Evolutionary conservation across 257 asterid species (phyloP), one percentile per base, ranked within the genome.

Genomic region (Jaltomata sinuosa): DNA sequence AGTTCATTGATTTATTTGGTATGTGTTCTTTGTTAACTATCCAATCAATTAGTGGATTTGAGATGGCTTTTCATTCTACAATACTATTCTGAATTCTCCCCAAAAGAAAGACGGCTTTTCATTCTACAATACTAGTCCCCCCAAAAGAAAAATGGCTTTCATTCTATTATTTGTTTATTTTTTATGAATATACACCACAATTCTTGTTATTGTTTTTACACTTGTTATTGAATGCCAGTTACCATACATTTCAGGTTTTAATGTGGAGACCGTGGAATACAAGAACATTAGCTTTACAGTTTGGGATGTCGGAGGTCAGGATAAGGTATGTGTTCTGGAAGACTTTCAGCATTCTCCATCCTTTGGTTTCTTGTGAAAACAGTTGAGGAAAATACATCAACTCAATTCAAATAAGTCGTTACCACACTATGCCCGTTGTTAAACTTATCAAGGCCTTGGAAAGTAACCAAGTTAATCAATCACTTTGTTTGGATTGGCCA

Each of bases 201-300:
- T 15, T 65, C 11, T 14, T 29, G n/a, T 27, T 27, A 27, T 31
- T 29, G 11, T 16, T 11, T 64, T 64, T 64, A 31, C 19, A 7
- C 74, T 31, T 31, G 42, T 65, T 32, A 65, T 31, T 31, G 6
- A 57, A 65, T 65, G 74, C 22, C 74, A 65, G 19, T 22, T 57
- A 65, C 74, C 74, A 5, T 31, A 27, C 10, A 15, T 65, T 65
- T 65, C 45, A 65, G 74, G 74, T 65, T 65, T 65, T 45, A 65
- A 65, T 65, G 74, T 65, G 74, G 74, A 65, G 74, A 65, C 74
- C 2, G 74, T 65, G 74, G 74, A 65, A 65, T 65, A 65, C 8
- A 79, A 79, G 67, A 79, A 79, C 54, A 79, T 79, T 52, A 79
- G 83, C 83, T 79, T 79, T 79, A 79, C 83, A 21, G 83, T 79